Conservation (phyloP, 2,329 filamentous ascomycete species). For the Ophiobolus disseminans region DNA sequence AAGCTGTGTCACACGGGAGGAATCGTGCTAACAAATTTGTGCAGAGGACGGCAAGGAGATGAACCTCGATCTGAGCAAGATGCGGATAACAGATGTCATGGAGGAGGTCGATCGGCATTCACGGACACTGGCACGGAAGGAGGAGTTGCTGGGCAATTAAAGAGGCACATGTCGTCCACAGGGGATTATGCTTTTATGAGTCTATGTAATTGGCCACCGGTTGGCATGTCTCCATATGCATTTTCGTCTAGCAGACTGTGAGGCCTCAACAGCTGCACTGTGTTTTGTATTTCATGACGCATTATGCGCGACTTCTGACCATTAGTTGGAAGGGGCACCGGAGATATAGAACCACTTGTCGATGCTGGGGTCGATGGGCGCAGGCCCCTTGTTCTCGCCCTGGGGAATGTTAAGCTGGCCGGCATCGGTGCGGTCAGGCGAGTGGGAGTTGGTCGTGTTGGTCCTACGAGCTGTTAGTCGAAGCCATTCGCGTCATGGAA, state of each 20-base stretch:
- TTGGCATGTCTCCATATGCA: constrained; percentile 4
- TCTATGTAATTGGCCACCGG: constrained; percentile 22
- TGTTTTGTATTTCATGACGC: no score
- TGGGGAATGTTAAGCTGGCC: constrained; percentile 77
- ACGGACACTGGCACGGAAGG: constrained; percentile 78
- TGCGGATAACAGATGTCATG: constrained; percentile 84
- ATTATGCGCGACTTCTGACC: no score
- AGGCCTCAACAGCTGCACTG: no score
- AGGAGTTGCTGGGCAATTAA: constrained; percentile 69
- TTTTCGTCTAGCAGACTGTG: background rate
- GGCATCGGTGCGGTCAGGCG: constrained; percentile 72
- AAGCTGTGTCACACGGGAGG: no score
- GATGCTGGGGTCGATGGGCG: constrained; percentile 92
- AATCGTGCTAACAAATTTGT: no score
- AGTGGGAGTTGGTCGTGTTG: constrained; percentile 80
- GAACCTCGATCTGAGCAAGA: constrained; percentile 77
- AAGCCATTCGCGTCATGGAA: constrained; percentile 24
- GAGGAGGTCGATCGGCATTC: constrained; percentile 93
- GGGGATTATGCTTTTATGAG: constrained; percentile 25
- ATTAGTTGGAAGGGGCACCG: constrained; percentile 73
- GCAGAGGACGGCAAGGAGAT: constrained; percentile 93
- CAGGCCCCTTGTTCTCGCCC: constrained; percentile 80
- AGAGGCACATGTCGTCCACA: constrained; percentile 3
- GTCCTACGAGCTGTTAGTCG: constrained; percentile 61
- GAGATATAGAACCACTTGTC: constrained; percentile 99